A percentile compares a stretch with the other conserved stretches of the same genome.
phyloP scores from a whole-genome alignment of 1,284 basidiomycete species.

The Exsudoporus floridanus region DNA sequence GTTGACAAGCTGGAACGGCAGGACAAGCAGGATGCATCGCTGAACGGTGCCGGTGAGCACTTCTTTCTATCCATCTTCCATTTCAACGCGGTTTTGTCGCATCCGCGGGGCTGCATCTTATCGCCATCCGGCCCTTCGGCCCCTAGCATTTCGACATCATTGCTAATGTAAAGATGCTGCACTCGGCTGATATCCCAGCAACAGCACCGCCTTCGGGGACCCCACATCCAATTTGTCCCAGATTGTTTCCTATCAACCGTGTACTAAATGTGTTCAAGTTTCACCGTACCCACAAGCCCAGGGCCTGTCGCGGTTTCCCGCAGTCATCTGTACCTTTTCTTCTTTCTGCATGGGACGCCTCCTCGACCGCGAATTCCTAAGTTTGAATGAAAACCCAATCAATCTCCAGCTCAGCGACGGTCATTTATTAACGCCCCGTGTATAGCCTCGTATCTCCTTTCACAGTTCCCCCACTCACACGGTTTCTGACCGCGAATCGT shows the following conservation, averaged over 20 bases:
- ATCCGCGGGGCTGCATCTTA: slow-evolving; percentile 7
- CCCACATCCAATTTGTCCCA: background rate
- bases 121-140: background rate
- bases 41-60: no score
- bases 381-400: slow-evolving; percentile 13
- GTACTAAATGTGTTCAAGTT: background rate
- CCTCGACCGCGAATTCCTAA: background rate
- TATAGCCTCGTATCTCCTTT: slow-evolving; percentile 10
- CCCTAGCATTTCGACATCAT: slow-evolving; percentile 14
- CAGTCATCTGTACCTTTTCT: slow-evolving; percentile 1
- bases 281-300: background rate
- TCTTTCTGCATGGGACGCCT: background rate
- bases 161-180: slow-evolving; percentile 5
- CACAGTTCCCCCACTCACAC: slow-evolving; percentile 3
- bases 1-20: background rate
- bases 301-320: background rate
- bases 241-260: slow-evolving; percentile 8
- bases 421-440: background rate
- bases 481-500: slow-evolving; percentile 1
- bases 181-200: slow-evolving; percentile 9
- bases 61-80: no score
- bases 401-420: slow-evolving; percentile 20
- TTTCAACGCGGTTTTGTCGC: background rate
- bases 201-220: slow-evolving; percentile 12
- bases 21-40: no score